phyloP scores from a whole-genome alignment of 140 eudicot genomes.

The Anethum foeniculum region DNA sequence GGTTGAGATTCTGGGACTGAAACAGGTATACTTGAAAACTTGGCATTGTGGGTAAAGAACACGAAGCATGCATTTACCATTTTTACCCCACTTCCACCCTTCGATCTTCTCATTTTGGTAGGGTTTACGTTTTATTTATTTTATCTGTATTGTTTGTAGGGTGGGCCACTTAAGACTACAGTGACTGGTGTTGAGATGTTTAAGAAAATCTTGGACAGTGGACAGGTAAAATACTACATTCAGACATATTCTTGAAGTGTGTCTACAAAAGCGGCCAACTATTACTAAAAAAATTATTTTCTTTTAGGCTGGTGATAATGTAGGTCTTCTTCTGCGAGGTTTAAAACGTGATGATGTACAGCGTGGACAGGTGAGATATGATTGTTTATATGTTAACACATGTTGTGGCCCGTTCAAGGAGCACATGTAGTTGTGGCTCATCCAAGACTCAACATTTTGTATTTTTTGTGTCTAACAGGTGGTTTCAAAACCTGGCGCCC shows the following conservation, averaged over 20 bases:
- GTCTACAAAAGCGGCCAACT: background rate
- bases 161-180: constrained; percentile 35
- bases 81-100: background rate
- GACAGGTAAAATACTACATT: constrained; percentile 23
- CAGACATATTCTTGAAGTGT: background rate
- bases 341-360: constrained; percentile 47
- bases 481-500: constrained; percentile 37
- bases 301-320: constrained; percentile 60
- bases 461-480: constrained; percentile 20
- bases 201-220: constrained; percentile 45
- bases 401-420: background rate
- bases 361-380: constrained; percentile 46
- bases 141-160: constrained; percentile 15
- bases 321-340: constrained; percentile 59
- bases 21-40: constrained; percentile 24
- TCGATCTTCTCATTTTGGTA: background rate
- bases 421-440: background rate
- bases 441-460: background rate
- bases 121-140: background rate
- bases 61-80: background rate
- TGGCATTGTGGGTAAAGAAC: background rate
- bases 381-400: background rate
- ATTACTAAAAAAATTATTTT: background rate
- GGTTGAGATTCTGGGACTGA: constrained; percentile 42
- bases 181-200: constrained; percentile 67